phyloP scores from a whole-genome alignment of 768 basidiomycete genomes.

The Pulveroboletus sp. region DNA sequence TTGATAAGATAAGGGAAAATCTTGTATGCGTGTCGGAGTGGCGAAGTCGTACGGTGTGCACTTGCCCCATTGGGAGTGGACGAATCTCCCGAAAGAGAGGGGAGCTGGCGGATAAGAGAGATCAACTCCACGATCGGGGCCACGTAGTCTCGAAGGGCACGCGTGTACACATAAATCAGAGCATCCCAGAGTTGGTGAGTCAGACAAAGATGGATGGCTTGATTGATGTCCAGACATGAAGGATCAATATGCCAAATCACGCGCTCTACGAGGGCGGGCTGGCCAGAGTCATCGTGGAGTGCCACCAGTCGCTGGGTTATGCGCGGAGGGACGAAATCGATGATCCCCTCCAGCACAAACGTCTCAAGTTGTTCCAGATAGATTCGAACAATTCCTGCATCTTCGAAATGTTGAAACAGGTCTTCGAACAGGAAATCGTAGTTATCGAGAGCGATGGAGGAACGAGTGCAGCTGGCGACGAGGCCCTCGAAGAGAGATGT shows the following conservation, averaged over 20 bases:
- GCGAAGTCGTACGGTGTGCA: constrained; percentile 12
- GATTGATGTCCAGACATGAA: constrained; percentile 85
- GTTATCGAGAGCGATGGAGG: constrained; percentile 76
- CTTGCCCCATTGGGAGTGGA: constrained; percentile 7
- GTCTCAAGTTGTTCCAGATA: constrained; percentile 80
- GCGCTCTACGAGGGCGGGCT: constrained; percentile 75
- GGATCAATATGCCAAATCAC: constrained; percentile 98
- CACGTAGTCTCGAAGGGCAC: constrained; percentile 83
- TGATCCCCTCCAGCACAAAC: constrained; percentile 70
- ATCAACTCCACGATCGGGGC: constrained; percentile 86
- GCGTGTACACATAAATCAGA: constrained; percentile 89
- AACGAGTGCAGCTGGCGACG: constrained; percentile 70
- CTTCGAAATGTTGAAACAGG: constrained; percentile 85
- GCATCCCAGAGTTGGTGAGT: constrained; percentile 85
- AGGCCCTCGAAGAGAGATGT: constrained; percentile 87
- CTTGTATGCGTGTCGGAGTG: constrained; percentile 79
- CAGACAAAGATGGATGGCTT: constrained; percentile 84
- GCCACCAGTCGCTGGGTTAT: constrained; percentile 83
- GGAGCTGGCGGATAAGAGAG: constrained; percentile 57
- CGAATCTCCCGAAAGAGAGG: not conserved
- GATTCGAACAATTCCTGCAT: constrained; percentile 77
- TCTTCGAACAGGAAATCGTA: constrained; percentile 91
- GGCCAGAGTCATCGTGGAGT: constrained; percentile 65
- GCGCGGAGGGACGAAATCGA: constrained; percentile 76
- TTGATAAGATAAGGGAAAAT: constrained; percentile 85